Evolutionary conservation across 306 rosid species (phyloP), one percentile per base, ranked within the genome.

Genomic region (Urtica urens): DNA sequence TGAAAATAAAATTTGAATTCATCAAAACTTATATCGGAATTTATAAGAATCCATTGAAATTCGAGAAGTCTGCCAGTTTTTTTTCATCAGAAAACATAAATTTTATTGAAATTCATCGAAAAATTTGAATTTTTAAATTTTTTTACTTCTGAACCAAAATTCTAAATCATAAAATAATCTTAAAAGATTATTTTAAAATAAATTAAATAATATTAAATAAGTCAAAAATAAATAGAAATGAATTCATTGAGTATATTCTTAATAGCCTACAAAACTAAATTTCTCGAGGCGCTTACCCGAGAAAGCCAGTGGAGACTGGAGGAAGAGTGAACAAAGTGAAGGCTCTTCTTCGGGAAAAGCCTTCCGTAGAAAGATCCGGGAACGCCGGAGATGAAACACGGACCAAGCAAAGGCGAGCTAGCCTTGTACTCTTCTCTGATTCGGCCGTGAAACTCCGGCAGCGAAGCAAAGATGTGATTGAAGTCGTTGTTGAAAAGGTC

Each of bases 261-360:
- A n/a, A n/a, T n/a, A n/a, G n/a, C n/a, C n/a, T n/a, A n/a, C n/a
- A 42, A 42, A 18, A 10, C 10, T 7, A 10, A 22, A 11, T 1
- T 45, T 51, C 9, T 6, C 7, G 22, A 23, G 27, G 10, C 15
- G 4, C 2, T 2, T 17, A 71, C 87, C 72, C 63, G 77, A 65
- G 90, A 84, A 49, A 80, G 83, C 90, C 94, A 84, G 46, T 84
- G 90, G 48, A 84, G 77, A 28, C 86, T 83, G 19, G 90, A 72
- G 60, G 90, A 83, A 57, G 94, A 77, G 67, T 77, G 83, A 17
- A 72, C 78, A 52, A 83, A 67, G 49, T 83, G 81, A 5, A 77
- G 45, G 40, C 57, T 64, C 0, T 70, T 64, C 23, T 10, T 24
- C 0, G 86, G 81, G 26, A 80, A 77, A 16, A 80, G 42, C 38